Conservation (phyloP, 495 filamentous ascomycete genomes). For the Pyrenula massariospora region DNA sequence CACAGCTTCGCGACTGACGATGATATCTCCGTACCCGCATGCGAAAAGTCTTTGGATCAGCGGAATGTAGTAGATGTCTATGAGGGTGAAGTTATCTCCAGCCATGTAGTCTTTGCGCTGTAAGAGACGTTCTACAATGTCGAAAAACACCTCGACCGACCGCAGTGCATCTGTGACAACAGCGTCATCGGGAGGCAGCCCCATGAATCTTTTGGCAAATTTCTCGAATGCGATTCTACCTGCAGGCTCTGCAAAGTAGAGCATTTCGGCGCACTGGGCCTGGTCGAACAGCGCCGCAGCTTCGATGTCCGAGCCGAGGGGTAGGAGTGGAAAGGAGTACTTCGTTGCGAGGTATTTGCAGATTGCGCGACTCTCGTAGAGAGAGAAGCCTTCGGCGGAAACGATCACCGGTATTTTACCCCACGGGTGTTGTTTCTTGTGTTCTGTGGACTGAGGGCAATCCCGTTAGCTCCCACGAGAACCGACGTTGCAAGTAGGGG, state of each 20-base stretch:
- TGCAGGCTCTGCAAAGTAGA: slow-evolving; percentile 29
- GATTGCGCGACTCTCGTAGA: slow-evolving; percentile 34
- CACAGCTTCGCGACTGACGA: slow-evolving; percentile 26
- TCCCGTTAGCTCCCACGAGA: slow-evolving; percentile 9
- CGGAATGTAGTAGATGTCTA: slow-evolving; percentile 33
- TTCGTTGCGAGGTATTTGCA: slow-evolving; percentile 32
- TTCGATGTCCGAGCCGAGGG: slow-evolving; percentile 24
- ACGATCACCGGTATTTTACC: slow-evolving; percentile 22
- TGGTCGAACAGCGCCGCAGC: slow-evolving; percentile 29
- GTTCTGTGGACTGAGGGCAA: slow-evolving; percentile 19
- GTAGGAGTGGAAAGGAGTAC: slow-evolving; percentile 25
- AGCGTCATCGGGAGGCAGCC: slow-evolving; percentile 24
- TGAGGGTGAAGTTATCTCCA: slow-evolving; percentile 28
- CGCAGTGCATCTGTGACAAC: slow-evolving; percentile 22
- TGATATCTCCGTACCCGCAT: slow-evolving; percentile 27
- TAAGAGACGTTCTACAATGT: slow-evolving; percentile 26
- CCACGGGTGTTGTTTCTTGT: slow-evolving; percentile 27
- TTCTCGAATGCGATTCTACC: slow-evolving; percentile 28
- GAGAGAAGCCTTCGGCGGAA: slow-evolving; percentile 20
- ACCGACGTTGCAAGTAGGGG: slow-evolving; percentile 8
- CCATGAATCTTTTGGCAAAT: slow-evolving; percentile 29
- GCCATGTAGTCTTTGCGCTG: slow-evolving; percentile 25
- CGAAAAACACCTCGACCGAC: slow-evolving; percentile 26
- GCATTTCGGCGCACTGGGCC: slow-evolving; percentile 23
- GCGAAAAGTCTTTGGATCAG: slow-evolving; percentile 28